Base-by-base conservation (phyloP, 176 grass and related monocot species). In the Carex parvula region DNA sequence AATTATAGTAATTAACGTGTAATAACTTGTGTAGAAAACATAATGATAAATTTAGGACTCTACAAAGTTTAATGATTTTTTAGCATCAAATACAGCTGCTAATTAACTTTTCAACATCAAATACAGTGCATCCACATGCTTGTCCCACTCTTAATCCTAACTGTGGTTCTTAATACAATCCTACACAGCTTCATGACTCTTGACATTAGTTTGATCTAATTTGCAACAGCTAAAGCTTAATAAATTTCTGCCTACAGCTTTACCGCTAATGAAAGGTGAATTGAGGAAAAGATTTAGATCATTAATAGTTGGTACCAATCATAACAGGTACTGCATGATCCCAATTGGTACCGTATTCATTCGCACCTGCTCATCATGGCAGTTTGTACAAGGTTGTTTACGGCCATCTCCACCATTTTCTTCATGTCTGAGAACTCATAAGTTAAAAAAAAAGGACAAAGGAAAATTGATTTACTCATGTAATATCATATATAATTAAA, bases 321-420 rank as follows among this genome's bases (percentile, higher is more conserved):
- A 50, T 24, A 52, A 26, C 44, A 76, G 22, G 48, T 76, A 76
- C 5, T 5, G 13, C 22, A 76, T 76, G 48, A 76, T 76, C 48
- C 69, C 13, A 17, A 55, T 22, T 53, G 13, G 13, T 77, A 56
- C 24, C 46, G 18, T 30, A 17, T 32, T 56, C 13, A 77, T 77
- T 30, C 50, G 6, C 14, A 83, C 80, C 80, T 83, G 80, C 24
- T 83, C 61, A 55, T 50, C 63, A 83, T 54, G 21, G 80, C 80
- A 83, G 37, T 52, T 48, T 64, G 41, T 65, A 48, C 80, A 82
- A 46, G 29, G 64, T 26, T 66, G 59, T 66, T 63, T 30, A 67
- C 10, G 60, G 13, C 60, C 39, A 0, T 82, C 59, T 82, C 41
- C 80, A 50, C 60, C 58, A 46, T 82, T 65, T 63, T 24, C 78